Percentiles rank a stretch among this genome's conserved stretches.
phyloP scores from a whole-genome alignment of 2,329 filamentous ascomycete genomes.

The Dothideomycetidae sp. region DNA sequence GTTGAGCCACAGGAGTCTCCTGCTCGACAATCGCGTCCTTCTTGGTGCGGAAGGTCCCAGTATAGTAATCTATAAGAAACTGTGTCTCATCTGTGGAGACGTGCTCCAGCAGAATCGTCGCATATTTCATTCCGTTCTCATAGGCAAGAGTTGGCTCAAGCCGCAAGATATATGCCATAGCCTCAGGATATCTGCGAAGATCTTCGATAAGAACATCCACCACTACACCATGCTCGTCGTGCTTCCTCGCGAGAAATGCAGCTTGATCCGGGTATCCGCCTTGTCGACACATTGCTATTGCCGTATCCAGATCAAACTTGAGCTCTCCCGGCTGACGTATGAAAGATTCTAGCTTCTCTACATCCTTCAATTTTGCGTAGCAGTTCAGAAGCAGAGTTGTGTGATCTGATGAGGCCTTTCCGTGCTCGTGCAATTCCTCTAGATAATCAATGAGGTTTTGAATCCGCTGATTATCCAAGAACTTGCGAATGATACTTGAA shows the following conservation, averaged over 20 bases:
- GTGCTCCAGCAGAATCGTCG: conserved; percentile 76
- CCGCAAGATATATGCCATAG: conserved; percentile 80
- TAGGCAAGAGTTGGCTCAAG: conserved; percentile 75
- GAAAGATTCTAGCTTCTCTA: conserved; percentile 88
- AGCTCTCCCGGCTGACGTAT: conserved; percentile 91
- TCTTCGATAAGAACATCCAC: conserved; percentile 95
- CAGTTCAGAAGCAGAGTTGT: conserved; percentile 91
- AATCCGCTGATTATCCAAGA: conserved; percentile 91
- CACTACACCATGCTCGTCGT: conserved; percentile 84
- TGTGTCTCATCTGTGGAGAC: conserved; percentile 70
- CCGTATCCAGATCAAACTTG: conserved; percentile 93
- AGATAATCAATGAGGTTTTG: conserved; percentile 95
- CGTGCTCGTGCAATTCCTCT: conserved; percentile 87
- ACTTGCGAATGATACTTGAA: conserved; percentile 93
- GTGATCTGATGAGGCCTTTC: conserved; percentile 86
- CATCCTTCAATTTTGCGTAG: conserved; percentile 95
- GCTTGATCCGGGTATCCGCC: conserved; percentile 95
- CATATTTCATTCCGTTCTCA: conserved; percentile 85
- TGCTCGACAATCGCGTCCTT: conserved; percentile 43
- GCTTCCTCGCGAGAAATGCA: conserved; percentile 85
- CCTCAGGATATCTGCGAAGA: conserved; percentile 76
- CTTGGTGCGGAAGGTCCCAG: conserved; percentile 63
- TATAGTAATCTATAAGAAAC: conserved; percentile 91
- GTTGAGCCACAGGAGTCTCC: conserved; percentile 28
- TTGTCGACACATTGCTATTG: conserved; percentile 93